Evolutionary conservation across 768 basidiomycete genomes (phyloP).

Genomic region (Rhodocollybia butyracea): DNA sequence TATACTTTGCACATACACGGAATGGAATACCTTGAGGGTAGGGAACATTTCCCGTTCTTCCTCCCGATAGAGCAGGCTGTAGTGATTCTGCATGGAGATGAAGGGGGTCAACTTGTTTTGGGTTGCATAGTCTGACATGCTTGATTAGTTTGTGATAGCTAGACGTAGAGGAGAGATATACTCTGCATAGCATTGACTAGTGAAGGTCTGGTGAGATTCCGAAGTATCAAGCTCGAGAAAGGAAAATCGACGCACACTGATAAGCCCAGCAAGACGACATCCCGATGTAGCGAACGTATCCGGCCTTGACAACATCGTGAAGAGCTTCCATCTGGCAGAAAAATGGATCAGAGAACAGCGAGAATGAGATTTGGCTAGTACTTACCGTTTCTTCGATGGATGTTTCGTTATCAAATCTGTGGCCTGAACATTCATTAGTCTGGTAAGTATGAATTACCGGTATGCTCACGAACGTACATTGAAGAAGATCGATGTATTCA

Average conservation of each 20-base stretch:
- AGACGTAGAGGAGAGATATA: constrained; percentile 18
- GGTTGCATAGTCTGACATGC: constrained; percentile 51
- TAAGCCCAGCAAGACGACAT: constrained; percentile 15
- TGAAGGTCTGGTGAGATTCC: neutral
- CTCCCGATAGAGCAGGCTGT: constrained; percentile 59
- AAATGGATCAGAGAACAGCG: neutral
- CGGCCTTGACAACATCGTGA: constrained; percentile 47
- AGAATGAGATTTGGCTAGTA: neutral
- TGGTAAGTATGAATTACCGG: no score
- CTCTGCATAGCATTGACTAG: constrained; percentile 57
- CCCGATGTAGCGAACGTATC: constrained; percentile 45
- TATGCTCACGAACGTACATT: no score
- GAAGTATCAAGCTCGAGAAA: neutral
- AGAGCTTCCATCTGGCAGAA: constrained; percentile 42
- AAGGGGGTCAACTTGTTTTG: constrained; percentile 56
- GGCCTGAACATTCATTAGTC: constrained; percentile 14
- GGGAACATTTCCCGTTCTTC: constrained; percentile 68
- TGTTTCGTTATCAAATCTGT: constrained; percentile 27
- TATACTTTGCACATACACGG: neutral
- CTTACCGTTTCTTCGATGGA: constrained; percentile 25
- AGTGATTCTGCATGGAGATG: constrained; percentile 70
- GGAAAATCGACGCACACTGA: constrained; percentile 33
- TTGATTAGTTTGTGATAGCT: neutral
- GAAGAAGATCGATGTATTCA: constrained; percentile 54
- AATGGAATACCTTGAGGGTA: constrained; percentile 40